These are phyloP conservation scores for Hortiboletus flavorubellus DNA, from an alignment of 768 basidiomycete genomes.

Conservation along the genomic window DNA sequence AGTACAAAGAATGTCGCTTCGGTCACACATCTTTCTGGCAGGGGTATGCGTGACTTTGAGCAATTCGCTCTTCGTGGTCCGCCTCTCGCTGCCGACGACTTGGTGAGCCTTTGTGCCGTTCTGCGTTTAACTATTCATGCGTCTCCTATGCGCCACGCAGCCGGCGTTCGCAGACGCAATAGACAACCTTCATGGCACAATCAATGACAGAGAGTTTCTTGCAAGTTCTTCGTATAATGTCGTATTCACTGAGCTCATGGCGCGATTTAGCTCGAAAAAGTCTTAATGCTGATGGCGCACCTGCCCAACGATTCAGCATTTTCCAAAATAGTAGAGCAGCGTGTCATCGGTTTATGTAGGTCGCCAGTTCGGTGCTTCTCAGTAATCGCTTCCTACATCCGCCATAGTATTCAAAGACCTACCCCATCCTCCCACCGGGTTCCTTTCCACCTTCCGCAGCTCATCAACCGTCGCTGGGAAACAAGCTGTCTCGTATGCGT, in stretches of 20 bases:
- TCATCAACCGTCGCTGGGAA: neutral
- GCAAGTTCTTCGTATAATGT: constrained; percentile 33
- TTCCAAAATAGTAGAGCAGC: constrained; percentile 42
- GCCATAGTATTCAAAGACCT: constrained; percentile 71
- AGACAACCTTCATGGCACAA: constrained; percentile 37
- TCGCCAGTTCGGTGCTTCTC: constrained; percentile 8
- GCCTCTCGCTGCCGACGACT: constrained; percentile 22
- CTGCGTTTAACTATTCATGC: neutral
- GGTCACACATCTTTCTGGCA: constrained; percentile 7
- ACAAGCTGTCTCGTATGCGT: constrained; percentile 43
- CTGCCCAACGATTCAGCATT: constrained; percentile 32
- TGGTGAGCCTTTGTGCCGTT: constrained; percentile 21
- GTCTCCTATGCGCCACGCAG: constrained; percentile 26
- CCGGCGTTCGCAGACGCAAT: constrained; percentile 49
- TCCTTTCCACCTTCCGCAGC: constrained; percentile 34
- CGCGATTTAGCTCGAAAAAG: constrained; percentile 56
- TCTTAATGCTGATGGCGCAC: constrained; percentile 58
- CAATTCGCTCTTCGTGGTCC: constrained; percentile 28
- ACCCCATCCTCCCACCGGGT: constrained; percentile 66
- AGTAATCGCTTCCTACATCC: neutral
- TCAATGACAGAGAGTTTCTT: constrained; percentile 61
- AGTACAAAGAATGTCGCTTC: neutral
- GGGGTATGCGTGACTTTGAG: constrained; percentile 25
- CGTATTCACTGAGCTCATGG: constrained; percentile 3
- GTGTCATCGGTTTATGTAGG: constrained; percentile 56